Conservation (phyloP, 2,329 filamentous ascomycete genomes). For the Blumeria graminis region DNA sequence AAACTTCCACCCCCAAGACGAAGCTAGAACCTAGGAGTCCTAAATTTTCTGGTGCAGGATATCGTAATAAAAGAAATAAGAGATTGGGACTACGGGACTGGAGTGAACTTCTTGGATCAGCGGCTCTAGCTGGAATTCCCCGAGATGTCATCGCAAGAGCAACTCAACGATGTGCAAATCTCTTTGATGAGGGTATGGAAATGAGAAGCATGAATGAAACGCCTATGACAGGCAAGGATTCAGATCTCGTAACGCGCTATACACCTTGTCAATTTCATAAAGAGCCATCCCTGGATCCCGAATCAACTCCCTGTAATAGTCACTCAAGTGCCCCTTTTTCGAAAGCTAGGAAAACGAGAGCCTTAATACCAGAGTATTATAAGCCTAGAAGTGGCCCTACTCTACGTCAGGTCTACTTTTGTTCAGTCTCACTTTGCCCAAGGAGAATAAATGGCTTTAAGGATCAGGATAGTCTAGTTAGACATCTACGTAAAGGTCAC, state of each 20-base stretch:
- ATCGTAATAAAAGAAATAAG: constrained; percentile 2
- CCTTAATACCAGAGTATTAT: not conserved
- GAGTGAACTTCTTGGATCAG: constrained; percentile 63
- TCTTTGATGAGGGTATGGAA: constrained; percentile 52
- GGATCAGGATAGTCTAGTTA: constrained; percentile 15
- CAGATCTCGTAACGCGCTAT: constrained; percentile 7
- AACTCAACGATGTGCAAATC: constrained; percentile 44
- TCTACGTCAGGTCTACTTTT: constrained; percentile 11
- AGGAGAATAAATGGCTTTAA: constrained; percentile 17
- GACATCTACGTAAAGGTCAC: constrained; percentile 24
- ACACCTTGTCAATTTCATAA: constrained; percentile 3
- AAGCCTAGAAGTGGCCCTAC: not conserved
- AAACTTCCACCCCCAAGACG: not conserved
- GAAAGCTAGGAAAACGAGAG: not conserved
- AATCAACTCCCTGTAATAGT: not conserved
- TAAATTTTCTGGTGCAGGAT: constrained; percentile 3
- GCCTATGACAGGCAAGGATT: constrained; percentile 4
- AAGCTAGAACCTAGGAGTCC: not conserved
- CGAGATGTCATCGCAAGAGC: constrained; percentile 39
- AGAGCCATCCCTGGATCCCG: not conserved
- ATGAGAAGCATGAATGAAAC: constrained; percentile 16
- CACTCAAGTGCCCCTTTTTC: not conserved
- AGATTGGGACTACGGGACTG: constrained; percentile 33
- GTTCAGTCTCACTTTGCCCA: constrained; percentile 17
- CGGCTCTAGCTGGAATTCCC: constrained; percentile 49